Conservation (phyloP, 225 moss, liverwort and hornwort species). For the Sphagnum tenellum region DNA sequence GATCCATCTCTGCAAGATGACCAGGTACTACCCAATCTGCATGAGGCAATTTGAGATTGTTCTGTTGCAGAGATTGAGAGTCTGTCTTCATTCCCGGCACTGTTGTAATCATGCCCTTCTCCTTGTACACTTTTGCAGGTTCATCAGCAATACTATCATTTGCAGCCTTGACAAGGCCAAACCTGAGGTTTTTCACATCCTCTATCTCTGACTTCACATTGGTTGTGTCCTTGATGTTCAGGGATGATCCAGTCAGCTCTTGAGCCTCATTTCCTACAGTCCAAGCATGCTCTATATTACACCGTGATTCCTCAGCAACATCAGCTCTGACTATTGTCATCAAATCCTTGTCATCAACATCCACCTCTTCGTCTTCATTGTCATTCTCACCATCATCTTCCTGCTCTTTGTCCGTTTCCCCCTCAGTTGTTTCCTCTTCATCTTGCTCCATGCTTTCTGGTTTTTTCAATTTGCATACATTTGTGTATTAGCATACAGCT, state of each 20-base stretch:
- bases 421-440: constrained; percentile 2
- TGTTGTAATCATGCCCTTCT: too few species aligned
- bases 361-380: constrained; percentile 20
- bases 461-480: too few species aligned
- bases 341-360: constrained; percentile 12
- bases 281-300: too few species aligned
- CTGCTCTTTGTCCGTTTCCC: neutral
- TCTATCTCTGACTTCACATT: neutral
- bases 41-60: too few species aligned
- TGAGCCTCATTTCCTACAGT: neutral
- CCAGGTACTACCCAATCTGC: neutral
- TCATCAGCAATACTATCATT: constrained; percentile 2
- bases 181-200: neutral
- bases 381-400: constrained; percentile 27
- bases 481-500: too few species aligned
- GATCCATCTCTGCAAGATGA: neutral
- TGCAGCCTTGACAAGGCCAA: neutral
- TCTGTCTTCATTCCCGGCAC: too few species aligned
- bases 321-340: too few species aligned
- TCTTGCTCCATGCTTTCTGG: neutral
- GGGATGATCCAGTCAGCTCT: neutral
- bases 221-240: neutral
- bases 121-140: too few species aligned
- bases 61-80: too few species aligned
- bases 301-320: too few species aligned